These are phyloP conservation scores for Asterella californica DNA, from an alignment of 225 moss, liverwort and hornwort genomes.

Conservation along the genomic window DNA sequence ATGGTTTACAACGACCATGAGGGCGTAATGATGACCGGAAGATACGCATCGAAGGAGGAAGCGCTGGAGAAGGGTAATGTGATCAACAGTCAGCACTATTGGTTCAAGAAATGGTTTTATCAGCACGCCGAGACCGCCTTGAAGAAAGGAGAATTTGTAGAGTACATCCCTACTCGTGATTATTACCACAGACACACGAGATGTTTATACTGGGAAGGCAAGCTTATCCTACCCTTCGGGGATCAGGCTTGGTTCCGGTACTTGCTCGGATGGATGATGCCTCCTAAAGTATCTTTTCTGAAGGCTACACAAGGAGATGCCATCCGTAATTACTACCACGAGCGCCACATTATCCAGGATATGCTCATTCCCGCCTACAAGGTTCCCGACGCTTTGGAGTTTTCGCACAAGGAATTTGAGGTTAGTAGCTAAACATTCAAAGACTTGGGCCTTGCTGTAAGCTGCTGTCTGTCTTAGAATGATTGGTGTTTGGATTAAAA, in stretches of 20 bases:
- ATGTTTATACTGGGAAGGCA: conserved; percentile 97
- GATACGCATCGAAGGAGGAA: conserved; percentile 61
- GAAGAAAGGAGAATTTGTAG: conserved; percentile 69
- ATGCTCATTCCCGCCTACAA: conserved; percentile 83
- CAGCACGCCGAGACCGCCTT: conserved; percentile 81
- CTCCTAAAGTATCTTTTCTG: conserved; percentile 94
- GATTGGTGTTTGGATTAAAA: no score
- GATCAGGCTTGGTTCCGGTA: conserved; percentile 94
- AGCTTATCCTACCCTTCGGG: conserved; percentile 88
- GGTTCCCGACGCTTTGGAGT: conserved; percentile 91
- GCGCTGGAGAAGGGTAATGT: conserved; percentile 67
- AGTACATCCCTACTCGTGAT: conserved; percentile 84
- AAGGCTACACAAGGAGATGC: conserved; percentile 98
- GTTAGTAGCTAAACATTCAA: conserved; percentile 24
- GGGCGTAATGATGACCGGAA: conserved; percentile 73
- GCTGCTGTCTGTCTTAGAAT: not conserved
- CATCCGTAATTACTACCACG: conserved; percentile 97
- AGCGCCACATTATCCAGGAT: conserved; percentile 97
- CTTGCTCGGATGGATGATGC: conserved; percentile 97
- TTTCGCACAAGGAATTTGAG: conserved; percentile 82
- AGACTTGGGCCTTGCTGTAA: not conserved
- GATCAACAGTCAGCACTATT: conserved; percentile 72
- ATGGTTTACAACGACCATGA: conserved; percentile 77
- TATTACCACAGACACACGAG: conserved; percentile 96
- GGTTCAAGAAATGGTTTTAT: conserved; percentile 97